Conservation (phyloP, 768 basidiomycete genomes). For the Russula earlei region DNA sequence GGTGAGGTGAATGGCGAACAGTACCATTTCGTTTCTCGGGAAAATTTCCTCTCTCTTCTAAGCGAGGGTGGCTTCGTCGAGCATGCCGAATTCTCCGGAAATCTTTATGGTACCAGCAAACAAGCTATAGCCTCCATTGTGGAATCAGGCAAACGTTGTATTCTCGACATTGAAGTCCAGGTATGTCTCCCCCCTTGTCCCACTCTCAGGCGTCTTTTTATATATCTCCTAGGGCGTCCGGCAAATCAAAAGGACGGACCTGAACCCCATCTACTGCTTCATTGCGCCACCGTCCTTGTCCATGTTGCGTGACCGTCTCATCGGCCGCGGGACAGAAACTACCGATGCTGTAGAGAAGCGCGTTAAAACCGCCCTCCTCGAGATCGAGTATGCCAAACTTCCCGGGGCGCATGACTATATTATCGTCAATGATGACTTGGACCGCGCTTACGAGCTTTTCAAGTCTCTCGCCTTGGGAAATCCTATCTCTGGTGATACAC, state of each 20-base stretch:
- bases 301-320: conserved; percentile 61
- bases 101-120: conserved; percentile 88
- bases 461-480: conserved; percentile 70
- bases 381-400: conserved; percentile 78
- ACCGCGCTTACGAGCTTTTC: conserved; percentile 72
- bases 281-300: conserved; percentile 78
- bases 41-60: conserved; percentile 66
- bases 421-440: conserved; percentile 85
- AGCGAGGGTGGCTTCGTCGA: conserved; percentile 77
- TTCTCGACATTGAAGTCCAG: conserved; percentile 95
- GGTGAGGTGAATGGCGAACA: conserved; percentile 77
- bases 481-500: conserved; percentile 42
- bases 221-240: conserved; percentile 62
- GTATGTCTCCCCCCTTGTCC: conserved; percentile 32
- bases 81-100: conserved; percentile 87
- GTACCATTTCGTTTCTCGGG: conserved; percentile 74
- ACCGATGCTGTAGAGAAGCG: conserved; percentile 64
- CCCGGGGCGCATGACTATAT: conserved; percentile 68
- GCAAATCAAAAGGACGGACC: conserved; percentile 74
- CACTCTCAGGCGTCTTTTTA: conserved; percentile 1
- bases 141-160: conserved; percentile 65
- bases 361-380: conserved; percentile 64
- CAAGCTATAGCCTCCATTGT: conserved; percentile 63
- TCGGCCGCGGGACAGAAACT: conserved; percentile 76
- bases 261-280: conserved; percentile 86